Evolutionary conservation across 2,329 filamentous ascomycete species (phyloP), one percentile per base, ranked within the genome.

Genomic region (Raffaelea arxii): DNA sequence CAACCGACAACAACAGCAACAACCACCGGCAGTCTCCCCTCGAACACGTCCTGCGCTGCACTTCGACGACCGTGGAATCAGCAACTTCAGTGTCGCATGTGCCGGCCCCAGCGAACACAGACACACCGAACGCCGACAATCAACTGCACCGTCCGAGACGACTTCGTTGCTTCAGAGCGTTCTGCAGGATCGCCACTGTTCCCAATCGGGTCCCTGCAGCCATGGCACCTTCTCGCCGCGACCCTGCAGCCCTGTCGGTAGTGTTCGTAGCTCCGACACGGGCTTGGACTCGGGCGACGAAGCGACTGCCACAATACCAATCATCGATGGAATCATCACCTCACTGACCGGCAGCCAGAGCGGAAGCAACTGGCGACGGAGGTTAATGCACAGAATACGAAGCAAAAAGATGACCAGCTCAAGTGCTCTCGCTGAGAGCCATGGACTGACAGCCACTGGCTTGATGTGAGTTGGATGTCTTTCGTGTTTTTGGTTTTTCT

Each of bases 221-320:
- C 84, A 92, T 65, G 86, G 86, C 55, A 85, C 84, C 16, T 87
- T 90, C 58, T 88, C 85, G 38, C 82, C 85, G 2, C 69, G 79
- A 32, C 74, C 83, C 1, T 66, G 65, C 40, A 77, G 74, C 43
- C 70, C 72, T 4, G 54, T 62, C 9, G 57, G 61, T 27, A 67
- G 62, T 39, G 59, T 60, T 32, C 52, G 55, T 16, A 58, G 58
- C 48, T 56, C 55, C 25, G 60, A 54, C 21, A 61, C 53, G 46
- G 62, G 44, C 52, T 60, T 55, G 23, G 65, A 64, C 27, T 62
- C 58, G 35, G 62, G 57, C 25, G 62, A 55, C 1, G 35, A 40
- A 2, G 60, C 30, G 64, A 64, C 25, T 60, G 62, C 56, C 37
- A 60, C 58, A 0, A 59, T 64, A 9, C 62, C 64, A 14, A 55